These are phyloP conservation scores for Tremellales sp. DNA, from an alignment of 1,284 basidiomycete species.

Conservation along the genomic window DNA sequence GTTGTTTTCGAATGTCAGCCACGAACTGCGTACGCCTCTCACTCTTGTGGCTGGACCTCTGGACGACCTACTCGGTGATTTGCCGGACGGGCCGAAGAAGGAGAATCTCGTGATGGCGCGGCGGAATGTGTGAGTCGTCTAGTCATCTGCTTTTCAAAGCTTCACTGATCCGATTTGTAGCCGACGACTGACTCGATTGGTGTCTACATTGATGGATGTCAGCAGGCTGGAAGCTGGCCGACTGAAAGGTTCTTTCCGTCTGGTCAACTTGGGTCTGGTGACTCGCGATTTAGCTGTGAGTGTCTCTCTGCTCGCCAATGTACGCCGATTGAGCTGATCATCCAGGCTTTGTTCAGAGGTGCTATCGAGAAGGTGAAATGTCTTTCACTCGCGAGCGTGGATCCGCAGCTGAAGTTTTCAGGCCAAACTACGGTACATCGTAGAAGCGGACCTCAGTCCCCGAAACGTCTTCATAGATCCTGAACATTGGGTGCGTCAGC, in stretches of 20 bases:
- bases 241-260: constrained; percentile 43
- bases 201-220: constrained; percentile 46
- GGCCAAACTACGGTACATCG: constrained; percentile 36
- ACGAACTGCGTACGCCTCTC: constrained; percentile 48
- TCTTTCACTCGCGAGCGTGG: neutral
- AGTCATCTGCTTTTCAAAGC: neutral
- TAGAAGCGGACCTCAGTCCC: constrained; percentile 42
- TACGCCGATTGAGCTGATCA: neutral
- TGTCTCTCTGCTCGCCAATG: neutral
- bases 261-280: constrained; percentile 42
- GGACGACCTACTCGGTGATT: constrained; percentile 36
- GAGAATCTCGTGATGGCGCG: constrained; percentile 42
- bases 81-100: constrained; percentile 26
- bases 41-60: constrained; percentile 45
- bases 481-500: constrained; percentile 44
- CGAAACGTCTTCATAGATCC: constrained; percentile 43
- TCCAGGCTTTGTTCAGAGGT: constrained; percentile 41
- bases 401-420: neutral
- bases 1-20: constrained; percentile 45
- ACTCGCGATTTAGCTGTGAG: constrained; percentile 46
- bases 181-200: constrained; percentile 37
- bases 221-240: constrained; percentile 43
- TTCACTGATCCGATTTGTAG: neutral
- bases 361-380: constrained; percentile 27
- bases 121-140: constrained; percentile 31